phyloP scores from a whole-genome alignment of 2,329 filamentous ascomycete species.

The Penicillium sp. region DNA sequence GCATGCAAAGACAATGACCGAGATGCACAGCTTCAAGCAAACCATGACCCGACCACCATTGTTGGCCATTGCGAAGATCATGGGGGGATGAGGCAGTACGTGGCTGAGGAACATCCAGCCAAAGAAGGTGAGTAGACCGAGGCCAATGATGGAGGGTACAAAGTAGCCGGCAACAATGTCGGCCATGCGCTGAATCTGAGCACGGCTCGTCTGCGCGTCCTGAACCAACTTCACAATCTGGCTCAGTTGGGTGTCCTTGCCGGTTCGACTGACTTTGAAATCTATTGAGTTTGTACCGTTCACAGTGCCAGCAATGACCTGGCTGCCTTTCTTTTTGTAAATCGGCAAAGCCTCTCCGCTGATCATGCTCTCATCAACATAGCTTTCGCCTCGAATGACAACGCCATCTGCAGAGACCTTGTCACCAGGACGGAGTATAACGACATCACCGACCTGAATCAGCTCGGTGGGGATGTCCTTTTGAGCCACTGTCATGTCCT shows the following conservation, averaged over 20 bases:
- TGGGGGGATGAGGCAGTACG: slow-evolving; percentile 73
- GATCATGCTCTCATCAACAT: slow-evolving; percentile 97
- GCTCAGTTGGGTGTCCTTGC: slow-evolving; percentile 91
- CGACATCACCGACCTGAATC: slow-evolving; percentile 88
- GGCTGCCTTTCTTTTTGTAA: slow-evolving; percentile 74
- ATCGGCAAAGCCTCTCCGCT: slow-evolving; percentile 96
- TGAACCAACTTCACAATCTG: slow-evolving; percentile 99
- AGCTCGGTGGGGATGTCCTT: slow-evolving; percentile 88
- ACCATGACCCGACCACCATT: slow-evolving; percentile 94
- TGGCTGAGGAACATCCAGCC: slow-evolving; percentile 96
- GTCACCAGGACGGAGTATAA: slow-evolving; percentile 88
- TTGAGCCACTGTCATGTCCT: slow-evolving; percentile 21
- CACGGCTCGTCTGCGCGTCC: slow-evolving; percentile 88
- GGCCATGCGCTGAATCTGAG: slow-evolving; percentile 89
- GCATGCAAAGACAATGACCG: slow-evolving; percentile 96
- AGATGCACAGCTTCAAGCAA: slow-evolving; percentile 94
- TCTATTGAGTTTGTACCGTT: slow-evolving; percentile 90
- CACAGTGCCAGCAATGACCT: slow-evolving; percentile 88
- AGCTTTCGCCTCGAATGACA: slow-evolving; percentile 83
- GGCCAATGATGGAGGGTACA: slow-evolving; percentile 78
- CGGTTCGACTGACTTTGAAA: slow-evolving; percentile 86
- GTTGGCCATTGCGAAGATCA: slow-evolving; percentile 74
- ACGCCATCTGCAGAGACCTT: slow-evolving; percentile 93
- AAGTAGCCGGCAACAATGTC: slow-evolving; percentile 92
- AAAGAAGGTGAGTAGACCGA: slow-evolving; percentile 80